These are phyloP conservation scores for Starmera stellimalicola DNA, from an alignment of 1,139 yeast species.

Conservation along the genomic window DNA sequence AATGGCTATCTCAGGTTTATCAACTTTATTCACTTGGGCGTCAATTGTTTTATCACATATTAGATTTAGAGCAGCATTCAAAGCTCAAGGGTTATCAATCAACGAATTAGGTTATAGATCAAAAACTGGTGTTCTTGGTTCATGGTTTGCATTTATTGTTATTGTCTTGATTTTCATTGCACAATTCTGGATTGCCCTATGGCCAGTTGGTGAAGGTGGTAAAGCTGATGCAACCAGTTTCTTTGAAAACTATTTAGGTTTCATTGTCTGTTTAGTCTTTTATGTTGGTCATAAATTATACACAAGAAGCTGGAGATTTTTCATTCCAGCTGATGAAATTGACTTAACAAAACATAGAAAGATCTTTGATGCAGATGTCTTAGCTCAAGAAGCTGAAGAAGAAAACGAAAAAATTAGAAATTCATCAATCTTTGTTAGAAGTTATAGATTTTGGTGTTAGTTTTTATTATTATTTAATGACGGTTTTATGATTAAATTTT, in stretches of 20 bases:
- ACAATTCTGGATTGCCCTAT: constrained; percentile 75
- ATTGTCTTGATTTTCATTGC: constrained; percentile 62
- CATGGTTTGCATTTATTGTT: constrained; percentile 51
- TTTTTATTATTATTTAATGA: too few species aligned
- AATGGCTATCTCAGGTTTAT: constrained; percentile 74
- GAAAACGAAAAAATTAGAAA: constrained; percentile 30
- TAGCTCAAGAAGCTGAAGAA: constrained; percentile 41
- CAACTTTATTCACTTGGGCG: constrained; percentile 79
- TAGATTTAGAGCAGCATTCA: constrained; percentile 70
- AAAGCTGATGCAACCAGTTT: constrained; percentile 39
- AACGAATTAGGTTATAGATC: constrained; percentile 64
- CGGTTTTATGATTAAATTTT: too few species aligned
- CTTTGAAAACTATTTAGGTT: constrained; percentile 46
- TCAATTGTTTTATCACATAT: constrained; percentile 69
- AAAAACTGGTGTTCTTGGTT: constrained; percentile 63
- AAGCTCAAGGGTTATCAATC: constrained; percentile 50
- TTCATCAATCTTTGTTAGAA: constrained; percentile 27
- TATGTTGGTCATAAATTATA: constrained; percentile 43
- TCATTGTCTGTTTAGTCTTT: constrained; percentile 39
- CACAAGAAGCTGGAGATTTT: constrained; percentile 34
- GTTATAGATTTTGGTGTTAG: constrained; percentile 40
- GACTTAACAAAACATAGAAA: constrained; percentile 49
- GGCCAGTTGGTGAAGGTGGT: constrained; percentile 46
- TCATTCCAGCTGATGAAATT: constrained; percentile 34
- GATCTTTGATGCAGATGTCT: constrained; percentile 41